Conservation (phyloP, 495 filamentous ascomycete species). For the Cercophora sp. region DNA sequence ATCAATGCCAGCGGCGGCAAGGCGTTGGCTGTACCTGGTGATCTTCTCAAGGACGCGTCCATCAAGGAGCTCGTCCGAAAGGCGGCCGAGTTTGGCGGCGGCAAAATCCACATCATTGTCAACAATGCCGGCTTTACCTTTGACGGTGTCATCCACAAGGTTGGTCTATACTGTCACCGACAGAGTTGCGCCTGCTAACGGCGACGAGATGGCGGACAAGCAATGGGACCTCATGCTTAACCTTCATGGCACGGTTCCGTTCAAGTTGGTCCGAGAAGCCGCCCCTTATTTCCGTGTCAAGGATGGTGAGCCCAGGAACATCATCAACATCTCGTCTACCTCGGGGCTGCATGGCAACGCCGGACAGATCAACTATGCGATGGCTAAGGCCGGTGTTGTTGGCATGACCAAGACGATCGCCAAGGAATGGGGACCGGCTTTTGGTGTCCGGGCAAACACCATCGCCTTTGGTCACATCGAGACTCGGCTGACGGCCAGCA, state of each 20-base stretch:
- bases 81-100: conserved; percentile 72
- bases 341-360: conserved; percentile 79
- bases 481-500: conserved; percentile 73
- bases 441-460: conserved; percentile 79
- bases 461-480: conserved; percentile 76
- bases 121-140: conserved; percentile 88
- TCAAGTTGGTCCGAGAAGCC: conserved; percentile 73
- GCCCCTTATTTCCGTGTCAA: conserved; percentile 83
- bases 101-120: conserved; percentile 84
- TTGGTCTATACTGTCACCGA: too few relatives aligned
- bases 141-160: conserved; percentile 89
- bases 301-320: conserved; percentile 70
- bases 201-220: conserved; percentile 83
- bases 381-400: conserved; percentile 76
- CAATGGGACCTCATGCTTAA: conserved; percentile 85
- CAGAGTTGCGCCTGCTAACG: too few relatives aligned
- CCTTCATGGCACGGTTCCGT: conserved; percentile 76
- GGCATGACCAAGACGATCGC: conserved; percentile 83
- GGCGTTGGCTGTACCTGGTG: conserved; percentile 67
- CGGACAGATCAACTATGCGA: conserved; percentile 79
- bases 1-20: conserved; percentile 64
- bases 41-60: conserved; percentile 64
- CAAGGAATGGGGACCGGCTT: conserved; percentile 86
- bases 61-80: conserved; percentile 65
- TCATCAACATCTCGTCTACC: conserved; percentile 79